Conservation (phyloP, 148 eudicot species). For the Diospyros kaki region DNA sequence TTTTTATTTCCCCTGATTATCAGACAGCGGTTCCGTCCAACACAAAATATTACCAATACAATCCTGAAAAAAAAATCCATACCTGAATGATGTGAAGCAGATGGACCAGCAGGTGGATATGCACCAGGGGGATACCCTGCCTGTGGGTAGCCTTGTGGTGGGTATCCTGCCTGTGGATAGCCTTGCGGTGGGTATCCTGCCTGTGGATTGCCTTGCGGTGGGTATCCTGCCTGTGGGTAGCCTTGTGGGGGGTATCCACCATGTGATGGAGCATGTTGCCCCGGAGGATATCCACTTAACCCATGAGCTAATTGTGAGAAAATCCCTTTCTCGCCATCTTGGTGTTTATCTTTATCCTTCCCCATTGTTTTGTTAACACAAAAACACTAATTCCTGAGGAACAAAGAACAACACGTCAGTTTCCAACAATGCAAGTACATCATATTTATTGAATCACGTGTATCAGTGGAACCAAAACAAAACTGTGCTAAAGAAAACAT, state of each 20-base stretch:
- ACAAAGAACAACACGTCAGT: not conserved
- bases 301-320: conserved; percentile 44
- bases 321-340: conserved; percentile 55
- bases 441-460: not conserved
- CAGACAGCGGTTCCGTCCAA: not conserved
- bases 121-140: conserved; percentile 36
- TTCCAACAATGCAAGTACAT: not conserved
- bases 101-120: conserved; percentile 36
- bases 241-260: conserved; percentile 32
- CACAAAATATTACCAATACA: not conserved
- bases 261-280: conserved; percentile 28
- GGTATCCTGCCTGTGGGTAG: conserved; percentile 25
- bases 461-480: not conserved
- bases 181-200: conserved; percentile 27
- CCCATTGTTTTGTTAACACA: conserved; percentile 47
- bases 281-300: conserved; percentile 33
- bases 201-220: conserved; percentile 27
- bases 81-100: conserved; percentile 43
- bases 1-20: not conserved
- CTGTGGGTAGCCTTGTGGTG: conserved; percentile 30
- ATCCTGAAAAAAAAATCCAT: not conserved
- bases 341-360: conserved; percentile 48
- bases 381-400: conserved; percentile 8
- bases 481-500: not conserved
- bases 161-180: conserved; percentile 30